Conservation (phyloP, 176 grass and related monocot genomes). For the Tillandsia fasciculata region DNA sequence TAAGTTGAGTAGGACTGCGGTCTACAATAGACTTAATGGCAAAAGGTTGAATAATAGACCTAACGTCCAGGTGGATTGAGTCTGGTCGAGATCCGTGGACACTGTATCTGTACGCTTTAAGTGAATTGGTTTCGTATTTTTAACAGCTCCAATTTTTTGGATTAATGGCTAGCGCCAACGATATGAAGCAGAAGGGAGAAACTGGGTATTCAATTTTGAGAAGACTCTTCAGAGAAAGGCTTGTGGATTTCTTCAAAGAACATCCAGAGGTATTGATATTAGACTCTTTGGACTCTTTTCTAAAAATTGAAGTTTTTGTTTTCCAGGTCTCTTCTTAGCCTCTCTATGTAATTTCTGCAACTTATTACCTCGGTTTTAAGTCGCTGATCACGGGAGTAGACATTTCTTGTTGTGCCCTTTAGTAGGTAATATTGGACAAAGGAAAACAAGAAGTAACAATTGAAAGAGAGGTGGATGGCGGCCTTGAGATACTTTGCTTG, state of each 20-base stretch:
- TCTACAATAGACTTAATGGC: no score
- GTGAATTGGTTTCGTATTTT: no score
- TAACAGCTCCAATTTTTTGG: no score
- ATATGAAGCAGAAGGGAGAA: conserved; percentile 46
- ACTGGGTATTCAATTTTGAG: conserved; percentile 47
- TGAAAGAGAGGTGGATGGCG: conserved; percentile 71
- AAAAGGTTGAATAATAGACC: no score
- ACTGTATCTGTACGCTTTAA: no score
- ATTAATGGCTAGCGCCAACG: neutral
- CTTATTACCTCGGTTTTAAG: neutral
- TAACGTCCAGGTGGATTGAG: no score
- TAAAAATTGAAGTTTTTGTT: neutral
- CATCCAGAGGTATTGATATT: conserved; percentile 55
- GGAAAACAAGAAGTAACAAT: conserved; percentile 62
- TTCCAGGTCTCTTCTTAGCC: neutral
- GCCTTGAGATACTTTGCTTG: conserved; percentile 67
- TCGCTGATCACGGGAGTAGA: neutral
- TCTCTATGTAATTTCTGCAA: neutral
- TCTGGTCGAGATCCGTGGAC: no score
- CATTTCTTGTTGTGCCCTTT: conserved; percentile 2
- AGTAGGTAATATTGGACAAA: conserved; percentile 68
- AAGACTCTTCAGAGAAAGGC: conserved; percentile 62
- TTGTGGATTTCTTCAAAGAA: conserved; percentile 52
- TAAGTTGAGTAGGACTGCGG: no score
- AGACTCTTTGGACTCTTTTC: neutral